Evolutionary conservation across 192 early-diverging fungal species (phyloP), one percentile per base, ranked within the genome.

Genomic region (Mortierella antarctica): DNA sequence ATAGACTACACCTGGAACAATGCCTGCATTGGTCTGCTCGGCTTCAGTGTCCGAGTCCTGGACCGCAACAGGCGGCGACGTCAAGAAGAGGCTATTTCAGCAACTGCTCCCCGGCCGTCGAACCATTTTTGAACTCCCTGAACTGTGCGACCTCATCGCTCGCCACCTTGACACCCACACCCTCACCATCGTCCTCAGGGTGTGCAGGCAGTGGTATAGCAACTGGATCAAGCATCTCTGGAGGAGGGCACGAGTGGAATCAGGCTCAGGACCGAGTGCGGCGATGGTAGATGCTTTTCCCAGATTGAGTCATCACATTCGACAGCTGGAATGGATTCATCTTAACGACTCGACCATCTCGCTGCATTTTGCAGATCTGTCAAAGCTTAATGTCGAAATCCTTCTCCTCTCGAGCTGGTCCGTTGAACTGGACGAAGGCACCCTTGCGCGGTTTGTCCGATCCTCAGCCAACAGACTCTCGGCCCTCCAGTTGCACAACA

Each of bases 111-210:
- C n/a, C 5, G 14, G 65, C 2, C 7, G 31, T 57, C 57, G 13
- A 10, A 41, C 18, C 53, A 15, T 50, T 51, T 64, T 80, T 56
- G 40, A 51, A 18, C 46, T 80, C 12, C 70, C 77, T 6, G 77
- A 80, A 61, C 20, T 80, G 5, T 80, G 70, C 23, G 77, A 72
- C 15, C 54, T 57, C 20, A 80, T 80, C 53, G 70, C 77, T 45
- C 2, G 6, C 13, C 58, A 62, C 20, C 69, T 79, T 46, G 68
- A 70, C 18, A 65, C 39, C 12, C 49, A 62, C 23, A 42, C 68
- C n/a, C 69, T 79, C 12, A 54, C 75, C 11, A 44, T 67, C 23
- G 64, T 44, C 5, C 68, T 79, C 51, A 57, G 57, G 31, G 69
- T 79, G 42, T 71, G 45, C 8, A 58, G 60, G 0, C 63, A 53